Evolutionary conservation across 2,329 filamentous ascomycete species (phyloP), one percentile per base, ranked within the genome.

Genomic region (Pestalotiopsis sp.): DNA sequence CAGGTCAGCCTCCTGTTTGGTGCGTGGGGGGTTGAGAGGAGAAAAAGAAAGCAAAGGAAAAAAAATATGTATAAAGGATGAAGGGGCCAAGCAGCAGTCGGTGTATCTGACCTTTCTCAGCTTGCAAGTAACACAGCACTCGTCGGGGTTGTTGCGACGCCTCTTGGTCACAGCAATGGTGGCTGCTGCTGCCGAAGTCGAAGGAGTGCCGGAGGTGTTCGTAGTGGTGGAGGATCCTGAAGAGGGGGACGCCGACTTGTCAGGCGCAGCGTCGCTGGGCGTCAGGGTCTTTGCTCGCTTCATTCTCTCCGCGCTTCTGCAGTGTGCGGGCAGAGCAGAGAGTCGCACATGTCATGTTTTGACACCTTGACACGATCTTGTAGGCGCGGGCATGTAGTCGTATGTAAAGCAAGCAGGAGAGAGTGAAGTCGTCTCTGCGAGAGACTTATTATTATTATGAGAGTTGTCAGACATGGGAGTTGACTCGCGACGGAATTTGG

Each of bases 101-200:
- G 7, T 52, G 23, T 36, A n/a, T 64, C 70, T 72, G 69, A 81
- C 80, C 78, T 82, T 82, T 70, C 80, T 77, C 57, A 82, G 69
- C 20, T 80, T 74, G 70, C 80, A 82, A 25, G 79, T 82, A 7
- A 67, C 41, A 68, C 78, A 79, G 72, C 80, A 82, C 41, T 67
- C 66, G n/a, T 67, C 59, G n/a, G 66, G 66, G 27, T 67, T 61
- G 41, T 67, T 67, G 31, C 66, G 57, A 9, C 66, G 66, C 56
- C 66, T 67, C 58, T 67, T 67, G 58, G 66, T 39, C 23, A 12
- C 36, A 4, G 56, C 13, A 56, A 27, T 23, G 52, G 31, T 25
- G 20, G 62, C 20, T 6, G 56, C 14, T 7, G 65, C 17, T 23
- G 65, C 23, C 31, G 65, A 25, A 7, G 31, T 13, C 17, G 52